Percentiles rank a stretch among this genome's conserved stretches.
These are phyloP conservation scores for Euphorbia lathyris DNA, from an alignment of 345 rosid genomes.

Conservation along the genomic window DNA sequence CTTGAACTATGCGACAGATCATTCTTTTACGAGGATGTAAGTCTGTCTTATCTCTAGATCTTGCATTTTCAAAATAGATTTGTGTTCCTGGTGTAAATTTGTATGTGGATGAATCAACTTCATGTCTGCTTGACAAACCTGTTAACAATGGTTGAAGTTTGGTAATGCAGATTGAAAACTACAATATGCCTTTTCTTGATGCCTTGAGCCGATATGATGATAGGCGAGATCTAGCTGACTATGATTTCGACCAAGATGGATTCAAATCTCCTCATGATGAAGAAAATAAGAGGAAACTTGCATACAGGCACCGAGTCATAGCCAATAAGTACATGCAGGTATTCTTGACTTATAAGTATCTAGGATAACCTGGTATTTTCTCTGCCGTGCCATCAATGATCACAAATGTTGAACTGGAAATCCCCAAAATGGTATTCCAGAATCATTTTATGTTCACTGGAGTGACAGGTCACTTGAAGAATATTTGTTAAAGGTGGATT, in stretches of 20 bases:
- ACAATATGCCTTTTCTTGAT: constrained; percentile 70
- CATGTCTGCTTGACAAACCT: background rate
- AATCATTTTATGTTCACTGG: background rate
- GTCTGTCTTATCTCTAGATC: constrained; percentile 18
- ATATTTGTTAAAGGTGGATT: background rate
- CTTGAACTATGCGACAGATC: constrained; percentile 61
- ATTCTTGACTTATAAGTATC: constrained; percentile 9
- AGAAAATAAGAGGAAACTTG: constrained; percentile 60
- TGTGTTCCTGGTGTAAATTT: background rate
- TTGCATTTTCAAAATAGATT: background rate
- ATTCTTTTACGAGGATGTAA: constrained; percentile 81
- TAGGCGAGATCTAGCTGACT: constrained; percentile 61
- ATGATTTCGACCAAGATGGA: constrained; percentile 62
- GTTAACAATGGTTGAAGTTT: background rate
- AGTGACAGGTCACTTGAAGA: background rate
- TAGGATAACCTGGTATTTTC: constrained; percentile 6
- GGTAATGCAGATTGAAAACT: constrained; percentile 64
- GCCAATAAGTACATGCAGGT: constrained; percentile 65
- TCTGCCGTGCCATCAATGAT: background rate
- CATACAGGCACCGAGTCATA: constrained; percentile 62
- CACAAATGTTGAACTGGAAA: background rate
- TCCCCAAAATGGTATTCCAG: background rate
- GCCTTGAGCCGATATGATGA: constrained; percentile 61
- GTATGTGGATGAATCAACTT: background rate
- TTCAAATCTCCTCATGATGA: constrained; percentile 56